A percentile compares a stretch with the other conserved stretches of the same genome.
Conservation (phyloP, 208 protist genomes). For the Leishmania turanica region DNA sequence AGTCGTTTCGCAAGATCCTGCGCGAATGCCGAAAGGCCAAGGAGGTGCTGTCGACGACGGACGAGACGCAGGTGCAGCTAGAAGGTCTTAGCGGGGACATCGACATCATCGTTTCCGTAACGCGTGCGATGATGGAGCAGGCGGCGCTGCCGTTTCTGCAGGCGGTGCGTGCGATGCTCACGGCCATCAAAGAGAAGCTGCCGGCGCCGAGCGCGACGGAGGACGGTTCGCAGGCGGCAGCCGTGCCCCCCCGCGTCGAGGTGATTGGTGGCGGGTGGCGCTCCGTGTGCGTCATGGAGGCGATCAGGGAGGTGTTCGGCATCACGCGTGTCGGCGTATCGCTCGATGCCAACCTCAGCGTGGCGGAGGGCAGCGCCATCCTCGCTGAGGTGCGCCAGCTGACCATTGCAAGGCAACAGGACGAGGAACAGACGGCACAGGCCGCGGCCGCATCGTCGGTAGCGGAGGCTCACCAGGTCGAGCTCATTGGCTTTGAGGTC, state of each 20-base stretch:
- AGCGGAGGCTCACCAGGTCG: conserved; percentile 39
- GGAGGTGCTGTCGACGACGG: conserved; percentile 70
- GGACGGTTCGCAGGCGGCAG: conserved; percentile 4
- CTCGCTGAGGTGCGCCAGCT: conserved; percentile 33
- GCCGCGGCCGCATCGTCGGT: neutral
- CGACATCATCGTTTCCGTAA: conserved; percentile 49
- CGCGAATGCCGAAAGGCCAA: conserved; percentile 73
- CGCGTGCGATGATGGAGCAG: conserved; percentile 37
- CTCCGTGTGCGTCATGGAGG: conserved; percentile 44
- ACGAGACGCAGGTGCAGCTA: conserved; percentile 51
- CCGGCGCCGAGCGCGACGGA: conserved; percentile 6
- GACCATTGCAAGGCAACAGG: conserved; percentile 10
- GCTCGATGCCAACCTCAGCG: conserved; percentile 63
- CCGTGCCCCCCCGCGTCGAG: conserved; percentile 49
- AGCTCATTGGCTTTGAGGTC: conserved; percentile 40
- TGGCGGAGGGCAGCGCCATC: conserved; percentile 75
- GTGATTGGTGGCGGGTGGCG: conserved; percentile 80
- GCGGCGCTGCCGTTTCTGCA: conserved; percentile 33
- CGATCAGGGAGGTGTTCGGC: conserved; percentile 48
- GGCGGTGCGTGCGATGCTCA: conserved; percentile 44
- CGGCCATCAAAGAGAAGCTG: conserved; percentile 26
- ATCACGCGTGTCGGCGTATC: conserved; percentile 48
- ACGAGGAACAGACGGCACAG: conserved; percentile 15
- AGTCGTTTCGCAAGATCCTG: conserved; percentile 56
- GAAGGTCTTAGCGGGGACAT: conserved; percentile 56